These are phyloP conservation scores for Pichia sp. DNA, from an alignment of 1,139 yeast genomes.

Conservation along the genomic window DNA sequence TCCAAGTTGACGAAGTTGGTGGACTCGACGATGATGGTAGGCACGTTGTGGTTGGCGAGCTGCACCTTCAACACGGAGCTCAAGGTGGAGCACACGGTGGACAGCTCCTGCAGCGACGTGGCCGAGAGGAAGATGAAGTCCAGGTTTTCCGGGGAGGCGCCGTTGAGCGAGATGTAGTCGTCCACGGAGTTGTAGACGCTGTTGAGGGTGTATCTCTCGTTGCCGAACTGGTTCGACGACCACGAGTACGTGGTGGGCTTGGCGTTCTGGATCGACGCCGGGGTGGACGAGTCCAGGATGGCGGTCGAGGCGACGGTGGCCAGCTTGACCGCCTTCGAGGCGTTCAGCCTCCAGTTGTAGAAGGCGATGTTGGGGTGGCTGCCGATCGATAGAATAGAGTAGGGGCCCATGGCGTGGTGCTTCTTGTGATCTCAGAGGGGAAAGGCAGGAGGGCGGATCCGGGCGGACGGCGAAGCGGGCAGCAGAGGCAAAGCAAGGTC, in stretches of 20 bases:
- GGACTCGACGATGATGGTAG: slow-evolving; percentile 59
- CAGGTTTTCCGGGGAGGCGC: background rate
- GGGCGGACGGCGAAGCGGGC: too few species aligned
- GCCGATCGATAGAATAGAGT: slow-evolving; percentile 36
- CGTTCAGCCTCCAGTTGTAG: slow-evolving; percentile 47
- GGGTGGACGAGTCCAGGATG: slow-evolving; percentile 6
- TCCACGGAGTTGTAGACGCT: slow-evolving; percentile 15
- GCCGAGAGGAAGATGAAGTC: slow-evolving; percentile 41
- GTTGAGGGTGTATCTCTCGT: slow-evolving; percentile 27
- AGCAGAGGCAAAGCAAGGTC: too few species aligned
- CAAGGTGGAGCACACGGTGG: slow-evolving; percentile 37
- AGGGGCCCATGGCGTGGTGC: slow-evolving; percentile 16
- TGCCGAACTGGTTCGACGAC: slow-evolving; percentile 31
- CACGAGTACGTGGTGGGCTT: slow-evolving; percentile 25
- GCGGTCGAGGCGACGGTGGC: slow-evolving; percentile 33
- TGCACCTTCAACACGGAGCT: slow-evolving; percentile 33
- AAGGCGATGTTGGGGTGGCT: slow-evolving; percentile 47
- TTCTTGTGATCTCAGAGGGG: background rate
- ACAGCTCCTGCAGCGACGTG: slow-evolving; percentile 44
- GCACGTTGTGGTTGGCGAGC: slow-evolving; percentile 25
- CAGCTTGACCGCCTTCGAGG: slow-evolving; percentile 38
- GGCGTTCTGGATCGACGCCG: slow-evolving; percentile 6
- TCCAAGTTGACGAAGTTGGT: slow-evolving; percentile 70
- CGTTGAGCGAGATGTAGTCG: slow-evolving; percentile 6
- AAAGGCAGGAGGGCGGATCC: background rate